phyloP scores from a whole-genome alignment of 78 protist genomes.

The Reticulomyxa filosa region DNA sequence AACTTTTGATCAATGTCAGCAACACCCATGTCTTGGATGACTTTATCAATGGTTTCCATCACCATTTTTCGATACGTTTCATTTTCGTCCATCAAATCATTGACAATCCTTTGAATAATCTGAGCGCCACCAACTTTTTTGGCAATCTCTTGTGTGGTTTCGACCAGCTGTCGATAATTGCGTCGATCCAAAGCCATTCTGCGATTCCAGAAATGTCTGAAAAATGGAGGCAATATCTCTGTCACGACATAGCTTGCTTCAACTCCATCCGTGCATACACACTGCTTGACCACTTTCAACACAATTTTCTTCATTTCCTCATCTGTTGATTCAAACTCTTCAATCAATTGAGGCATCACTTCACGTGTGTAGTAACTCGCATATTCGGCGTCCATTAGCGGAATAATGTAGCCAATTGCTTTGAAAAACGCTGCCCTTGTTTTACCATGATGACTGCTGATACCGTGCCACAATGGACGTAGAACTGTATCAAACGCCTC shows the following conservation, averaged over 20 bases:
- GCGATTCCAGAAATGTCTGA: slow-evolving; percentile 74
- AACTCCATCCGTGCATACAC: slow-evolving; percentile 81
- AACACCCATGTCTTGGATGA: slow-evolving; percentile 46
- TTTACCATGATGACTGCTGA: slow-evolving; percentile 57
- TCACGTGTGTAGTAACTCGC: slow-evolving; percentile 69
- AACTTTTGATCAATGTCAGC: slow-evolving; percentile 61
- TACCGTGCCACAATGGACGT: slow-evolving; percentile 70
- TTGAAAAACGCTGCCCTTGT: slow-evolving; percentile 83
- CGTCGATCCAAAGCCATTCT: slow-evolving; percentile 74
- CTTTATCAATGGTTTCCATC: slow-evolving; percentile 61
- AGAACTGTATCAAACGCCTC: slow-evolving; percentile 81
- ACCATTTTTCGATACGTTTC: slow-evolving; percentile 80
- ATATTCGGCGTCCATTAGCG: slow-evolving; percentile 81
- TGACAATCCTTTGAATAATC: slow-evolving; percentile 54
- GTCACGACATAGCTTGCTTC: slow-evolving; percentile 47
- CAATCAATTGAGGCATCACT: slow-evolving; percentile 56
- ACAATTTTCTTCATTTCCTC: slow-evolving; percentile 95
- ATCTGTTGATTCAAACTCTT: slow-evolving; percentile 80
- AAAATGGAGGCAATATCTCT: slow-evolving; percentile 64
- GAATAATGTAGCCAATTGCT: slow-evolving; percentile 93
- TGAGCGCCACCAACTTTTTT: slow-evolving; percentile 46
- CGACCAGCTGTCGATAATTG: slow-evolving; percentile 63
- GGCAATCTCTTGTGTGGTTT: slow-evolving; percentile 36
- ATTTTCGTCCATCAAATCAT: slow-evolving; percentile 72
- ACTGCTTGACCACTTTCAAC: slow-evolving; percentile 79